These are phyloP conservation scores for Pulveroboletus sp. DNA, from an alignment of 768 basidiomycete genomes.

Conservation along the genomic window DNA sequence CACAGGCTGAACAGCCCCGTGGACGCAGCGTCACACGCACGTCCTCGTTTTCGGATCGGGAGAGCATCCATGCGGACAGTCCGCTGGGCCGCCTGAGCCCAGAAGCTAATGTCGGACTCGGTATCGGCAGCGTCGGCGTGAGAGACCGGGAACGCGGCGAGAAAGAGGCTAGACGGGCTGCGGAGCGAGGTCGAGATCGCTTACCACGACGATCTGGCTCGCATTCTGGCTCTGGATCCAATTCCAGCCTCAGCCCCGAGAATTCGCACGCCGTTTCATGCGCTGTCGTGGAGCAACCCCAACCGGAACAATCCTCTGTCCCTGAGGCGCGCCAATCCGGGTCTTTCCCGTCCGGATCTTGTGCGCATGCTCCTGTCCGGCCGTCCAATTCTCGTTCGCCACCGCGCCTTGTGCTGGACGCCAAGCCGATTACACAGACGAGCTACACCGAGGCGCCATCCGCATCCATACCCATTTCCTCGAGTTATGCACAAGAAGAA, in stretches of 20 bases:
- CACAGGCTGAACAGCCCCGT: constrained; percentile 34
- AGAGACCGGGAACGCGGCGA: constrained; percentile 33
- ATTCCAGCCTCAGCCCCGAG: constrained; percentile 34
- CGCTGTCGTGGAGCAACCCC: constrained; percentile 6
- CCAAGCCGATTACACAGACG: constrained; percentile 27
- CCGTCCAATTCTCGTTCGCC: constrained; percentile 16
- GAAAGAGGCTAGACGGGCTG: constrained; percentile 26
- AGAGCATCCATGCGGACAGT: constrained; percentile 35
- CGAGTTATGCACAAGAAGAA: constrained; percentile 29
- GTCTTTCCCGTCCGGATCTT: constrained; percentile 30
- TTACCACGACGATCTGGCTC: constrained; percentile 24
- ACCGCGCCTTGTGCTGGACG: constrained; percentile 28
- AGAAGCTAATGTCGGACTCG: constrained; percentile 31
- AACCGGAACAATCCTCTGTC: constrained; percentile 5
- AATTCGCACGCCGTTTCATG: constrained; percentile 8
- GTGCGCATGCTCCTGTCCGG: constrained; percentile 12
- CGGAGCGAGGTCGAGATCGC: constrained; percentile 32
- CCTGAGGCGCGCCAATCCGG: constrained; percentile 16
- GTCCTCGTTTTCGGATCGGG: constrained; percentile 55
- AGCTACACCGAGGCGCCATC: constrained; percentile 21
- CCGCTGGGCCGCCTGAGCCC: constrained; percentile 40
- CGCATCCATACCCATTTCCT: constrained; percentile 22
- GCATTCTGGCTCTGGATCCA: constrained; percentile 33
- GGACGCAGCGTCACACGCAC: constrained; percentile 57
- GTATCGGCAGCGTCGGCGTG: constrained; percentile 31